Evolutionary conservation across 1,139 yeast species (phyloP).

Genomic region (Pichia sp.): DNA sequence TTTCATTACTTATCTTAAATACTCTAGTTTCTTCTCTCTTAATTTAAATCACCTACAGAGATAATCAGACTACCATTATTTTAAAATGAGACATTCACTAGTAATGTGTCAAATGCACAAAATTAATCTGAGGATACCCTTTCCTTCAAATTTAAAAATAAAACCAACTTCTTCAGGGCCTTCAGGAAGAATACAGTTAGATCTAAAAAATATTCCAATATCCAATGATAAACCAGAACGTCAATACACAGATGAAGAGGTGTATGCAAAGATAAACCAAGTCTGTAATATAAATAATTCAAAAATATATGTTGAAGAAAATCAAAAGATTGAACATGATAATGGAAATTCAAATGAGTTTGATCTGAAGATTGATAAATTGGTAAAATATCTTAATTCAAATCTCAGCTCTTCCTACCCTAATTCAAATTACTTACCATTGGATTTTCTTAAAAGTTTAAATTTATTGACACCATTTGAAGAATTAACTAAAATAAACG

Average conservation of each 20-base stretch:
- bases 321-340: not conserved
- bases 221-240: not conserved
- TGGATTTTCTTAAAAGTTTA: not conserved
- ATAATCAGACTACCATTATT: too few species aligned
- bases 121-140: not conserved
- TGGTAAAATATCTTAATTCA: constrained; percentile 31
- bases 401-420: constrained; percentile 29
- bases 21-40: too few species aligned
- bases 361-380: constrained; percentile 30
- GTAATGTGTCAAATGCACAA: not conserved
- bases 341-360: not conserved
- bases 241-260: not conserved
- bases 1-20: not conserved
- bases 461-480: constrained; percentile 8
- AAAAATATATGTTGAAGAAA: not conserved
- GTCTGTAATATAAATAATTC: not conserved
- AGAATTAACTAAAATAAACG: constrained; percentile 6
- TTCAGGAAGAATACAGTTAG: not conserved
- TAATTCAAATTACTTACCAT: not conserved
- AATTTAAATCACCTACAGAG: too few species aligned
- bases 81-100: not conserved
- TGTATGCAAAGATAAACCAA: not conserved
- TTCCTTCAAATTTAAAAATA: not conserved
- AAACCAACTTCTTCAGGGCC: not conserved
- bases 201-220: not conserved